These are phyloP conservation scores for Curvularia eragrostidis DNA, from an alignment of 2,329 filamentous ascomycete genomes.

Conservation along the genomic window DNA sequence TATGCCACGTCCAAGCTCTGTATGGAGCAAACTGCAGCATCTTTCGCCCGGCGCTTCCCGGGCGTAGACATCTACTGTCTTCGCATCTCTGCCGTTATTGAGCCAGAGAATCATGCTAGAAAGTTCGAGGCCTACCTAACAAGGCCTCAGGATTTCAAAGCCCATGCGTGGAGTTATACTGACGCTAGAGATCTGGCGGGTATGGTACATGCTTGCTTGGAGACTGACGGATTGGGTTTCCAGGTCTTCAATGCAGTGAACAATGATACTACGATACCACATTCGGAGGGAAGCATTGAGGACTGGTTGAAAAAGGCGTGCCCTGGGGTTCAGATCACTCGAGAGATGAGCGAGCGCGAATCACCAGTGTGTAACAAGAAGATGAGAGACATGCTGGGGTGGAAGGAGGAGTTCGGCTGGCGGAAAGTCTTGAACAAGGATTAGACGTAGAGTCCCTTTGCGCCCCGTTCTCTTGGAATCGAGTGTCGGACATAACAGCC, in stretches of 20 bases:
- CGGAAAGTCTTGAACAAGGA: constrained; percentile 17
- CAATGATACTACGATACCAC: constrained; percentile 59
- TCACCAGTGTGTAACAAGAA: constrained; percentile 66
- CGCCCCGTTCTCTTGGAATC: background rate
- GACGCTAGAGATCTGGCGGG: constrained; percentile 66
- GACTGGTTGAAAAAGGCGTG: constrained; percentile 59
- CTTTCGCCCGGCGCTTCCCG: constrained; percentile 61
- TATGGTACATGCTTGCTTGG: constrained; percentile 63
- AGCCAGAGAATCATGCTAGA: constrained; percentile 61
- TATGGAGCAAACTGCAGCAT: constrained; percentile 62
- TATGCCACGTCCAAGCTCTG: constrained; percentile 67
- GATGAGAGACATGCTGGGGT: constrained; percentile 63
- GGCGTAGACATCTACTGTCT: constrained; percentile 64
- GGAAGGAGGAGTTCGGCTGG: constrained; percentile 64
- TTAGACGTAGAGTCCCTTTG: background rate
- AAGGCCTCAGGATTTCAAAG: constrained; percentile 58
- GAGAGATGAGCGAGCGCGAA: constrained; percentile 62
- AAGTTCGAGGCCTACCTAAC: constrained; percentile 58
- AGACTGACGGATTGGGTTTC: constrained; percentile 63
- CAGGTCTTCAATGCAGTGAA: constrained; percentile 70
- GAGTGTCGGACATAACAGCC: too few relatives aligned
- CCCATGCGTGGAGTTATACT: constrained; percentile 67
- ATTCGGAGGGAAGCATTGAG: constrained; percentile 49
- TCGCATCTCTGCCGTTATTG: constrained; percentile 66
- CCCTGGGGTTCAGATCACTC: constrained; percentile 58